Percentiles rank a stretch among this genome's conserved stretches.
These are phyloP conservation scores for Chalciporus sphaerocephalus DNA, from an alignment of 768 basidiomycete genomes.

Conservation along the genomic window DNA sequence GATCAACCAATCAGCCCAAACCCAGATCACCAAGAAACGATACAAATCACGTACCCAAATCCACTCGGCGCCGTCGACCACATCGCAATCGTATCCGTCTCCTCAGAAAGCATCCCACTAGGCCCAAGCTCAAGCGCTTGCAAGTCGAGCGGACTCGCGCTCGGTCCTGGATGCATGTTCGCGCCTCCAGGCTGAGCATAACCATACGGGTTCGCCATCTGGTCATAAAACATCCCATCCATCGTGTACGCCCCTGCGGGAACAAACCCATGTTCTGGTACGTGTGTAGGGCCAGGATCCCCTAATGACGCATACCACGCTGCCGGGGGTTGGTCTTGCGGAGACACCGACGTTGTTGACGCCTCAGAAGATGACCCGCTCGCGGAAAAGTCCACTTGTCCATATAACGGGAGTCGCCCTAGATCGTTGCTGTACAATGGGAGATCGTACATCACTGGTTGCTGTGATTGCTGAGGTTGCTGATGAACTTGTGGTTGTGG, in stretches of 20 bases:
- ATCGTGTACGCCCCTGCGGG: constrained; percentile 13
- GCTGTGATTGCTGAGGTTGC: constrained; percentile 1
- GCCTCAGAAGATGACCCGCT: not conserved
- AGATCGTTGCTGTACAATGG: constrained; percentile 58
- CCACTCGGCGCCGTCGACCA: constrained; percentile 59
- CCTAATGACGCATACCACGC: constrained; percentile 22
- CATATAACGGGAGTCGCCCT: constrained; percentile 50
- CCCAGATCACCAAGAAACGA: not conserved
- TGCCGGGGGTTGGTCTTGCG: constrained; percentile 1
- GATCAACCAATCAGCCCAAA: not conserved
- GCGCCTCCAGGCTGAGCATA: not conserved
- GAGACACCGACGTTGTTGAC: constrained; percentile 1
- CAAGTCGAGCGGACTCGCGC: constrained; percentile 1
- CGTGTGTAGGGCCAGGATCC: not conserved
- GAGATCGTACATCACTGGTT: constrained; percentile 30
- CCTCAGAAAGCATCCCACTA: constrained; percentile 25
- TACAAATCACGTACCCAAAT: constrained; percentile 49
- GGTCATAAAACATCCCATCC: constrained; percentile 23
- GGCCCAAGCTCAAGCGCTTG: constrained; percentile 11
- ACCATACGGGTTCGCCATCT: constrained; percentile 11
- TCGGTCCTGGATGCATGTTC: not conserved
- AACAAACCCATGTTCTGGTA: constrained; percentile 2
- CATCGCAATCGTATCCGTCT: constrained; percentile 53
- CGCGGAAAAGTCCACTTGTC: constrained; percentile 18
- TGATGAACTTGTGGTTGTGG: no score